These are phyloP conservation scores for Phialocephala subalpina DNA, from an alignment of 2,329 filamentous ascomycete species.

Conservation along the genomic window DNA sequence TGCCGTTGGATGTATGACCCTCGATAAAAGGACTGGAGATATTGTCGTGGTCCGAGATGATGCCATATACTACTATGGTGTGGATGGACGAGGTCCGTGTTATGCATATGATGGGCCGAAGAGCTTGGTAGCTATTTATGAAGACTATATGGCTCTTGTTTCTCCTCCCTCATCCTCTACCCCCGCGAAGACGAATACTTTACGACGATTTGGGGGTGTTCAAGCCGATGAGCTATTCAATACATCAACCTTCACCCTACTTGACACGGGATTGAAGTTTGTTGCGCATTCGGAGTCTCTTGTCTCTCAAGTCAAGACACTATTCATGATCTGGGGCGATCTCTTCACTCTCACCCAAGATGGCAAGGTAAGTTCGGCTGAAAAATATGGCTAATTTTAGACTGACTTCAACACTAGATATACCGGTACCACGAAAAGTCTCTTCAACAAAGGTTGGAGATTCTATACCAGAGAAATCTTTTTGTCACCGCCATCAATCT, in stretches of 20 bases:
- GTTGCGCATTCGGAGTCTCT: slow-evolving; percentile 89
- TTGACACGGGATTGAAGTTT: slow-evolving; percentile 92
- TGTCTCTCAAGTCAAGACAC: slow-evolving; percentile 77
- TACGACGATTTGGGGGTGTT: slow-evolving; percentile 75
- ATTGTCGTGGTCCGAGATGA: slow-evolving; percentile 94
- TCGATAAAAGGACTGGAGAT: slow-evolving; percentile 81
- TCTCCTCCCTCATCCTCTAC: slow-evolving; percentile 72
- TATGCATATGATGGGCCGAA: slow-evolving; percentile 94
- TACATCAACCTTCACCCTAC: slow-evolving; percentile 85
- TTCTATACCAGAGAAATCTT: slow-evolving; percentile 92
- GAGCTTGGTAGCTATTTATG: slow-evolving; percentile 78
- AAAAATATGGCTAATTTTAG: slow-evolving; percentile 20
- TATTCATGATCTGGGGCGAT: slow-evolving; percentile 91
- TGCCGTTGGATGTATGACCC: slow-evolving; percentile 92
- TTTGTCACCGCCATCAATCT: slow-evolving; percentile 92
- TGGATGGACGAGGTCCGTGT: slow-evolving; percentile 84
- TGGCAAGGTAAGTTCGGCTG: slow-evolving; percentile 72
- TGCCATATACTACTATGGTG: slow-evolving; percentile 92
- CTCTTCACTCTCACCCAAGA: slow-evolving; percentile 90
- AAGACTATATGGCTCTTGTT: slow-evolving; percentile 86
- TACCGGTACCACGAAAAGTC: slow-evolving; percentile 90
- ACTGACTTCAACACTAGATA: slow-evolving; percentile 65
- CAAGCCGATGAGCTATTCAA: slow-evolving; percentile 82
- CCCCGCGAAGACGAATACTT: slow-evolving; percentile 60
- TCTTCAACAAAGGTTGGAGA: slow-evolving; percentile 88